phyloP scores from a whole-genome alignment of 805 yeast species.

The Metschnikowia amazonensis region DNA sequence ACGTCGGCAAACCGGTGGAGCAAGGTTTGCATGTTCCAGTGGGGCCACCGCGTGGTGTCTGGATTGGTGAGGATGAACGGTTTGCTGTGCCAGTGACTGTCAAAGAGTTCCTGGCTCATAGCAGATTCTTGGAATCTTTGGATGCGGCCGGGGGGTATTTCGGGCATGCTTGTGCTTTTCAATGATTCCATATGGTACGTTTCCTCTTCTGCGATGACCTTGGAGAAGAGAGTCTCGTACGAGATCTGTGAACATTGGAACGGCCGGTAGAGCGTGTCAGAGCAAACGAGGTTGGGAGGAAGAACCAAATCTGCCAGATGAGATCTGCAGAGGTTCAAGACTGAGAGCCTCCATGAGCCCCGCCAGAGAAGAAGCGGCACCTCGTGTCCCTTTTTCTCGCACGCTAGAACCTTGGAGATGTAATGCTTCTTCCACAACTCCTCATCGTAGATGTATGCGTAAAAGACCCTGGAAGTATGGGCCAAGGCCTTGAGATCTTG shows the following conservation, averaged over 20 bases:
- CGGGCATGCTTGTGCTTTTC: slow-evolving; percentile 5
- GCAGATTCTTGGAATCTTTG: slow-evolving; percentile 46
- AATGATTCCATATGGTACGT: slow-evolving; percentile 23
- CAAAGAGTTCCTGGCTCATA: slow-evolving; percentile 46
- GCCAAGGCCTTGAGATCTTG: slow-evolving; percentile 49
- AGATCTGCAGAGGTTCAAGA: slow-evolving; percentile 33
- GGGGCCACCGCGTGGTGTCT: slow-evolving; percentile 51
- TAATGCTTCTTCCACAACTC: slow-evolving; percentile 75
- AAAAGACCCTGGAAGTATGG: slow-evolving; percentile 60
- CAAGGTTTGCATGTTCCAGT: slow-evolving; percentile 55
- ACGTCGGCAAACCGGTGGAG: slow-evolving; percentile 53
- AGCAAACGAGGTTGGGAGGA: slow-evolving; percentile 52
- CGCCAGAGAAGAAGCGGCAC: slow-evolving; percentile 45
- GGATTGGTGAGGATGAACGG: slow-evolving; percentile 61
- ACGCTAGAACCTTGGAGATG: slow-evolving; percentile 13
- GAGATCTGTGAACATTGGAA: slow-evolving; percentile 74
- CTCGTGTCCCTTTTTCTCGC: slow-evolving; percentile 12
- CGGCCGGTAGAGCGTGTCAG: slow-evolving; percentile 79
- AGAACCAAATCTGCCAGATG: slow-evolving; percentile 47
- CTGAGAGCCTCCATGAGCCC: slow-evolving; percentile 79
- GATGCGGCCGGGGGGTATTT: slow-evolving; percentile 41
- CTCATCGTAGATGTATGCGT: slow-evolving; percentile 71
- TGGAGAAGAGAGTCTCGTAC: slow-evolving; percentile 47
- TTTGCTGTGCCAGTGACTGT: slow-evolving; percentile 39
- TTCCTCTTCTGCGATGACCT: slow-evolving; percentile 47